Conservation (phyloP, 768 basidiomycete genomes). For the Termitomyces eurrhizus region DNA sequence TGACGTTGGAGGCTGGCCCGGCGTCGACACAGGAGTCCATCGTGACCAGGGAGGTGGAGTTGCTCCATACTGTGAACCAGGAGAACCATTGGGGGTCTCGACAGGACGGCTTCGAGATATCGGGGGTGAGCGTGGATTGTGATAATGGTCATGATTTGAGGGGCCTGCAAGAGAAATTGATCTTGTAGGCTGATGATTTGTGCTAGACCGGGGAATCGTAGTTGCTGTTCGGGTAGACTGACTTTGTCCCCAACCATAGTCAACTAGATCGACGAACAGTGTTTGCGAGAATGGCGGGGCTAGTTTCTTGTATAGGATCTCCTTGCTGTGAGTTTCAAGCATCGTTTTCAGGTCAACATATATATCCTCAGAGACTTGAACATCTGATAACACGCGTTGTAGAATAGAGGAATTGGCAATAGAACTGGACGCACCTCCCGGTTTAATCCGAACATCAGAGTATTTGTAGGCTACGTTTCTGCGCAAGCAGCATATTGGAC, state of each 20-base stretch:
- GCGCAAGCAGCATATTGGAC: conserved; percentile 75
- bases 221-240: conserved; percentile 29
- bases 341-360: conserved; percentile 74
- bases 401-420: conserved; percentile 7
- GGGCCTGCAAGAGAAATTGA: conserved; percentile 14
- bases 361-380: conserved; percentile 43
- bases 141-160: conserved; percentile 13
- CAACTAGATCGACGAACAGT: conserved; percentile 70
- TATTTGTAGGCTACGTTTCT: conserved; percentile 69
- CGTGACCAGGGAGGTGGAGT: conserved; percentile 45
- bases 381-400: conserved; percentile 17
- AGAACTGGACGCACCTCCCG: conserved; percentile 42
- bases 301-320: conserved; percentile 66
- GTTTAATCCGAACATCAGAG: conserved; percentile 72
- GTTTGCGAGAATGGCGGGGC: conserved; percentile 61
- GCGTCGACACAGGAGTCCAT: conserved; percentile 44
- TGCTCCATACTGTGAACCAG: conserved; percentile 19
- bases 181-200: conserved; percentile 19
- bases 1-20: conserved; percentile 40
- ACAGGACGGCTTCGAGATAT: conserved; percentile 14
- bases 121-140: conserved; percentile 14
- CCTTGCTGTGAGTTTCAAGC: conserved; percentile 70
- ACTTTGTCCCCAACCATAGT: conserved; percentile 52
- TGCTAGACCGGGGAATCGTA: conserved; percentile 19
- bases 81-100: conserved; percentile 11